Percentiles rank a stretch among this genome's conserved stretches.
phyloP scores from a whole-genome alignment of 2,329 filamentous ascomycete genomes.

The Metarhizium album region DNA sequence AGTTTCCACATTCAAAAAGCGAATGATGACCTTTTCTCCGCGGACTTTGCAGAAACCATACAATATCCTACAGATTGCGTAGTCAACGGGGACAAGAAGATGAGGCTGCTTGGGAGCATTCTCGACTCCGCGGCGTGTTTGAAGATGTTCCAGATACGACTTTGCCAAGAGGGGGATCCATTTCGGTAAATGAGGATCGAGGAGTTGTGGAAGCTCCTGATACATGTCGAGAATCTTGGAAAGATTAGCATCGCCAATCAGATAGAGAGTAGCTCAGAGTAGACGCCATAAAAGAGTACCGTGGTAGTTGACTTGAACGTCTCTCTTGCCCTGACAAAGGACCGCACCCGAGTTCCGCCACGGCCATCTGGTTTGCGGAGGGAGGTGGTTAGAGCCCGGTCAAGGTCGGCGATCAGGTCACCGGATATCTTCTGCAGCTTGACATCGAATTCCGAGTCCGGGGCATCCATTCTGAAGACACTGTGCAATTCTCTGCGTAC shows the following conservation, averaged over 20 bases:
- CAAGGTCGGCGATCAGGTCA: conserved; percentile 49
- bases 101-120: conserved; percentile 20
- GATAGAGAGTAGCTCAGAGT: neutral
- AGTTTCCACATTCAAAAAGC: conserved; percentile 85
- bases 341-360: conserved; percentile 31
- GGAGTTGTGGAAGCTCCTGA: conserved; percentile 86
- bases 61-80: conserved; percentile 66
- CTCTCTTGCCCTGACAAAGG: conserved; percentile 39
- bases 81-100: conserved; percentile 45
- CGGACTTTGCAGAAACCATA: conserved; percentile 93
- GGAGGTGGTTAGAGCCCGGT: conserved; percentile 39
- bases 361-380: conserved; percentile 40
- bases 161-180: conserved; percentile 66
- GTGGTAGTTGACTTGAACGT: conserved; percentile 34
- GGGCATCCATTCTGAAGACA: conserved; percentile 42
- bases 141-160: conserved; percentile 61
- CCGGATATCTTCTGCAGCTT: conserved; percentile 50
- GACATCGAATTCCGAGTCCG: conserved; percentile 49
- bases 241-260: conserved; percentile 13
- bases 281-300: conserved; percentile 21
- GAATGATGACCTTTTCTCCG: conserved; percentile 82
- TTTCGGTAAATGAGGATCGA: conserved; percentile 71
- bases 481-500: neutral
- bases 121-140: conserved; percentile 31
- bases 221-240: conserved; percentile 65